phyloP scores from a whole-genome alignment of 2,329 filamentous ascomycete genomes.

The Arthroderma sp. region DNA sequence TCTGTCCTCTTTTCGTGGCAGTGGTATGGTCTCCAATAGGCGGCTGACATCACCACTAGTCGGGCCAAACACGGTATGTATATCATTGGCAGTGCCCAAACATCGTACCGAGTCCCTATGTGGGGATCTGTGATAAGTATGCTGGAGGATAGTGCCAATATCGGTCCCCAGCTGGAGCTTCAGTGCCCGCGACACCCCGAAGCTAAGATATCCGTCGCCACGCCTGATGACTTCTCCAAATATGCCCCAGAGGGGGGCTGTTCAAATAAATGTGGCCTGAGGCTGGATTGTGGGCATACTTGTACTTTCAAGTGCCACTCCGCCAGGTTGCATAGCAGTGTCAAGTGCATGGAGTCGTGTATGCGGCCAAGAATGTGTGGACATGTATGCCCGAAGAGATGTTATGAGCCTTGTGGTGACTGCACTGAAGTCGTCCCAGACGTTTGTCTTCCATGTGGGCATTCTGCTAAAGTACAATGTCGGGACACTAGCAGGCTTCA shows the following conservation, averaged over 20 bases:
- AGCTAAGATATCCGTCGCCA: constrained; percentile 35
- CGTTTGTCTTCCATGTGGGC: constrained; percentile 19
- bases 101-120: constrained; percentile 5
- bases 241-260: constrained; percentile 52
- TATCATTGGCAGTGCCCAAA: constrained; percentile 16
- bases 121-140: constrained; percentile 7
- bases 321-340: constrained; percentile 27
- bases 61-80: constrained; percentile 23
- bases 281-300: constrained; percentile 33
- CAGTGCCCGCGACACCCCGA: constrained; percentile 47
- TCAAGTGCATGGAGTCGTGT: constrained; percentile 31
- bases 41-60: constrained; percentile 4
- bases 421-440: constrained; percentile 20
- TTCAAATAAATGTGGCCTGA: constrained; percentile 33
- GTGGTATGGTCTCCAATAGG: too few species aligned
- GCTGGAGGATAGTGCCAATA: neutral
- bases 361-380: constrained; percentile 23
- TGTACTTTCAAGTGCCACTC: constrained; percentile 36
- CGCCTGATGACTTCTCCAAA: constrained; percentile 45
- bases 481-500: constrained; percentile 31
- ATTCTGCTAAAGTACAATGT: constrained; percentile 21
- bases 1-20: too few species aligned
- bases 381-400: constrained; percentile 29
- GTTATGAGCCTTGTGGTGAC: constrained; percentile 29
- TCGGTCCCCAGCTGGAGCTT: constrained; percentile 3